Evolutionary conservation across 345 rosid genomes (phyloP).

Genomic region (Citrus mangshanensis): DNA sequence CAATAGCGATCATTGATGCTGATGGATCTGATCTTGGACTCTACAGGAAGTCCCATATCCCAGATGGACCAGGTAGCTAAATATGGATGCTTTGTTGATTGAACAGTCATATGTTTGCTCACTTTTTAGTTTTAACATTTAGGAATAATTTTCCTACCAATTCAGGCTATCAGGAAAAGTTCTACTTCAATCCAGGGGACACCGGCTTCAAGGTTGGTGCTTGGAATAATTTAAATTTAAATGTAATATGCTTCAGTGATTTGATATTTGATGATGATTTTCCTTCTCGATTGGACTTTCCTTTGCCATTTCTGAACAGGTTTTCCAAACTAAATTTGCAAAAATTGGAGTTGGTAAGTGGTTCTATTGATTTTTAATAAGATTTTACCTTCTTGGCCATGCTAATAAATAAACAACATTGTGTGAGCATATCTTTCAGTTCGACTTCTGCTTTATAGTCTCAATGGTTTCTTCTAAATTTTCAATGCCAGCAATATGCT

Average conservation of each 20-base stretch:
- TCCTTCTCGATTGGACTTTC: constrained; percentile 10
- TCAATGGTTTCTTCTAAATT: not conserved
- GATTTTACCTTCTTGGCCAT: not conserved
- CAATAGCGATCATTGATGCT: constrained; percentile 83
- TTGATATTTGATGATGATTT: constrained; percentile 2
- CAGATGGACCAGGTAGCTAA: constrained; percentile 88
- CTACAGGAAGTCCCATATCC: constrained; percentile 94
- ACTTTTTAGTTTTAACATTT: constrained; percentile 11
- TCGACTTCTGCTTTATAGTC: not conserved
- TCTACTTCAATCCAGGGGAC: constrained; percentile 96
- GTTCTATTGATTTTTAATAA: not conserved
- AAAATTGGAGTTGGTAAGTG: constrained; percentile 89
- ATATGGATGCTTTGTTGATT: constrained; percentile 10
- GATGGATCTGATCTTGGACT: constrained; percentile 93
- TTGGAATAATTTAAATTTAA: not conserved
- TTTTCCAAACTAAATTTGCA: constrained; percentile 79
- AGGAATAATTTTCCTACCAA: not conserved
- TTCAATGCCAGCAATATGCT: constrained; percentile 67
- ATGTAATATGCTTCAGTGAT: not conserved
- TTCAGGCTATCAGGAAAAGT: constrained; percentile 93
- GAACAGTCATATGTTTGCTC: not conserved
- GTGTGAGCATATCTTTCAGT: not conserved
- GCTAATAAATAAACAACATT: not conserved
- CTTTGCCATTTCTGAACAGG: constrained; percentile 44
- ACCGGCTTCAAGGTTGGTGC: constrained; percentile 87